These are phyloP conservation scores for Populus hybrid DNA, from an alignment of 441 rosid species.

Conservation along the genomic window DNA sequence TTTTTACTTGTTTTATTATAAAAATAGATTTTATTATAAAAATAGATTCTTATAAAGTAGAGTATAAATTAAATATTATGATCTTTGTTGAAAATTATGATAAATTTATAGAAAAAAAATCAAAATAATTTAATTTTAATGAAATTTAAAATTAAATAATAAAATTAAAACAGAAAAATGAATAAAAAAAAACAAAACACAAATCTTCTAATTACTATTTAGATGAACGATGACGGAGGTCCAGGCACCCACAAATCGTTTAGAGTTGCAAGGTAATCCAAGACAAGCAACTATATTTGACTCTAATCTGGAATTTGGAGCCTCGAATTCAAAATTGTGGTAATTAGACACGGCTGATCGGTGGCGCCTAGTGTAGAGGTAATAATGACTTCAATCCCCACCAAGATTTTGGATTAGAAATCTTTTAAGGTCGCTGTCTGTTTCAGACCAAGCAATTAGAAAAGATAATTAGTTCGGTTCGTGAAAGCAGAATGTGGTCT, in stretches of 20 bases:
- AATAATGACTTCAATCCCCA: neutral
- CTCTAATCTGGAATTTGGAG: conserved; percentile 12
- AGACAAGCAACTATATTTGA: conserved; percentile 11
- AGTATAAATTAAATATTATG: too few species aligned
- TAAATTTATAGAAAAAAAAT: too few species aligned
- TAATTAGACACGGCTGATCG: neutral
- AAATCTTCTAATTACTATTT: too few species aligned
- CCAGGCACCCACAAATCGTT: neutral
- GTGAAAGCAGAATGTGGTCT: neutral
- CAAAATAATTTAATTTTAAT: too few species aligned
- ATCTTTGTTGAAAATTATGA: too few species aligned
- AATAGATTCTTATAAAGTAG: too few species aligned
- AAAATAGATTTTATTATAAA: too few species aligned
- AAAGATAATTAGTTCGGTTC: neutral
- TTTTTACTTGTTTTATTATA: too few species aligned
- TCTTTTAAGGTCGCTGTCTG: neutral
- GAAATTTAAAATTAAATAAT: too few species aligned
- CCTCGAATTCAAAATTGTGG: conserved; percentile 5
- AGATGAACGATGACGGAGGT: neutral
- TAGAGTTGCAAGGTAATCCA: neutral
- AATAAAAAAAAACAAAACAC: too few species aligned
- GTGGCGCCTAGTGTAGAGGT: conserved; percentile 21
- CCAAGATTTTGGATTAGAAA: neutral
- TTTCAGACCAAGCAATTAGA: neutral
- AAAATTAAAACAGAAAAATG: too few species aligned